phyloP scores from a whole-genome alignment of 306 rosid genomes.

The Arachis hypogaea region DNA sequence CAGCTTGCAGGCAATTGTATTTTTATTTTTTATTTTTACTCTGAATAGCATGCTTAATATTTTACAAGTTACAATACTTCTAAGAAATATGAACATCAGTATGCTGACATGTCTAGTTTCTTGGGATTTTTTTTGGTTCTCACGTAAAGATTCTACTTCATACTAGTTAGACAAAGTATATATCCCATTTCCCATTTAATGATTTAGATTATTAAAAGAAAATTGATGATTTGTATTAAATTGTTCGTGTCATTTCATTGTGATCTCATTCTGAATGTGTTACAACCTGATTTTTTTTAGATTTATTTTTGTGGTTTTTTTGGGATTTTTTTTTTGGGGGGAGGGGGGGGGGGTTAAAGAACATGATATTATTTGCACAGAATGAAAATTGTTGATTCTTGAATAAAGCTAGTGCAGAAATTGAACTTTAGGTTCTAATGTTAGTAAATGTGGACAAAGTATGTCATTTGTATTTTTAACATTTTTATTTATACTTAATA shows the following conservation, averaged over 20 bases:
- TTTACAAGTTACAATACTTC: background rate
- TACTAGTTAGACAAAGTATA: background rate
- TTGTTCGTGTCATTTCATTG: too few species aligned
- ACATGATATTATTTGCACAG: too few species aligned
- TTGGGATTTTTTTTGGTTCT: background rate
- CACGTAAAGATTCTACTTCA: too few species aligned
- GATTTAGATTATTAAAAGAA: too few species aligned
- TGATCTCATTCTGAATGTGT: too few species aligned
- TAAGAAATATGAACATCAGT: background rate
- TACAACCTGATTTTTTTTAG: too few species aligned
- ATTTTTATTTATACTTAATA: too few species aligned
- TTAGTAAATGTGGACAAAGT: constrained; percentile 1
- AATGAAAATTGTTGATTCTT: background rate
- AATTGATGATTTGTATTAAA: too few species aligned
- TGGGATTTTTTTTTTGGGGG: too few species aligned
- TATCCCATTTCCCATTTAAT: background rate
- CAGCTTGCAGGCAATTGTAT: background rate
- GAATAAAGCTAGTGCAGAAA: constrained; percentile 5
- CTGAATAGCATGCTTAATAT: background rate
- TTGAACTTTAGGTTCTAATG: background rate
- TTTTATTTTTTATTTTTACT: background rate
- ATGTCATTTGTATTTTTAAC: background rate
- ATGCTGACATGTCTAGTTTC: background rate
- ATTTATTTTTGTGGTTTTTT: too few species aligned
- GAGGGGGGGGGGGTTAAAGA: too few species aligned